phyloP scores from a whole-genome alignment of 169 alveolate genomes.

The Eimeria acervulina region DNA sequence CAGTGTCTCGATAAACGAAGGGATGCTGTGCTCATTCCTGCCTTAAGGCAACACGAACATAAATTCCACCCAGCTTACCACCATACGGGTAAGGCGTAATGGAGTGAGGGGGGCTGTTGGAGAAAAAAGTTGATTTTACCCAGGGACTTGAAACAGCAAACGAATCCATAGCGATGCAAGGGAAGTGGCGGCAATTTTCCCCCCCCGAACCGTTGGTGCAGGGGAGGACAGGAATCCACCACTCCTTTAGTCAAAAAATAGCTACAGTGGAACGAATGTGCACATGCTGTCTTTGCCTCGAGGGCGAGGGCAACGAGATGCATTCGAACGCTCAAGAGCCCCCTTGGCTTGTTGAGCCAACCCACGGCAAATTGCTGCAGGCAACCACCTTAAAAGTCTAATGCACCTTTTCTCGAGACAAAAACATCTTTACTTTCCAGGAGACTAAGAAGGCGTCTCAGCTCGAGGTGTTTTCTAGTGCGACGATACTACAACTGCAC shows the following conservation, averaged over 20 bases:
- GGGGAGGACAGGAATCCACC: background rate
- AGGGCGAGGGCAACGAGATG: conserved; percentile 73
- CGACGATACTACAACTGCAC: conserved; percentile 19
- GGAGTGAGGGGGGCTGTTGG: conserved; percentile 34
- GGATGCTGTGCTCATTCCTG: conserved; percentile 24
- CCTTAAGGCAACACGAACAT: conserved; percentile 4
- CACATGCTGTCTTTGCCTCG: conserved; percentile 34
- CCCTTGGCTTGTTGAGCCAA: conserved; percentile 44
- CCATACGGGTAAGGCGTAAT: conserved; percentile 6
- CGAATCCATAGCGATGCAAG: conserved; percentile 10
- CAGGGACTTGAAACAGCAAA: conserved; percentile 26
- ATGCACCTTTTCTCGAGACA: background rate
- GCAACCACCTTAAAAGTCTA: background rate
- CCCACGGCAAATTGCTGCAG: conserved; percentile 25
- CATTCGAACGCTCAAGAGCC: conserved; percentile 25
- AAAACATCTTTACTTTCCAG: conserved; percentile 6
- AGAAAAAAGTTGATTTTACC: background rate
- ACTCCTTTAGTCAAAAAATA: background rate
- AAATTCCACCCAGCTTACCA: conserved; percentile 38
- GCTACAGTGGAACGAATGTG: conserved; percentile 16
- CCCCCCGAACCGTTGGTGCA: background rate
- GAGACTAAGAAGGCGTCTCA: background rate
- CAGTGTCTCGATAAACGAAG: background rate
- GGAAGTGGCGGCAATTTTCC: background rate
- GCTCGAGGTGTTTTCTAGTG: conserved; percentile 12